Conservation (phyloP, 1,284 basidiomycete genomes). For the Grifola frondosa region DNA sequence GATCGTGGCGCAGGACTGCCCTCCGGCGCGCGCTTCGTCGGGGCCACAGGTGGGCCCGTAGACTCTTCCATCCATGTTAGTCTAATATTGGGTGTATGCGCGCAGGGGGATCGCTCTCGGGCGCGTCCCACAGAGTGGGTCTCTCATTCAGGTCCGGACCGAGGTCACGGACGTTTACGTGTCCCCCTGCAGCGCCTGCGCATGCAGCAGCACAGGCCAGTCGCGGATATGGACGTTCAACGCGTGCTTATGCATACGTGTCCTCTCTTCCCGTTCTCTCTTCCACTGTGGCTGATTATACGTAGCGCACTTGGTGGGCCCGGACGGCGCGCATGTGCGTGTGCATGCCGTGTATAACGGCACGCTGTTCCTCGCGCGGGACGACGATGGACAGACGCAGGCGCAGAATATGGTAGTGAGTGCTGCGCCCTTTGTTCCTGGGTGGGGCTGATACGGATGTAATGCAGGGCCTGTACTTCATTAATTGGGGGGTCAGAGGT, state of each 20-base stretch:
- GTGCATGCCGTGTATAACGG: constrained; percentile 17
- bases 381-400: constrained; percentile 17
- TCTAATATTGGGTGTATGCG: too few relatives aligned
- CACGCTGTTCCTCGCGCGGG: constrained; percentile 19
- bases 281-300: not conserved
- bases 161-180: not conserved
- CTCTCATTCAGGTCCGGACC: too few relatives aligned
- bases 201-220: constrained; percentile 18
- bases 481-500: too few relatives aligned
- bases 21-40: too few relatives aligned
- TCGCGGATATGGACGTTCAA: constrained; percentile 26
- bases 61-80: not conserved
- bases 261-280: not conserved
- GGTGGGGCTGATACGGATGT: not conserved
- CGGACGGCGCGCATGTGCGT: constrained; percentile 17
- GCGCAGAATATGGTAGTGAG: constrained; percentile 20
- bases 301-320: constrained; percentile 25
- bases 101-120: constrained; percentile 8
- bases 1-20: too few relatives aligned
- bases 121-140: constrained; percentile 10
- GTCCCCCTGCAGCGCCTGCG: constrained; percentile 7
- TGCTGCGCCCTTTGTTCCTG: not conserved
- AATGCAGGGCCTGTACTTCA: constrained; percentile 11
- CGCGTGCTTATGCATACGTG: constrained; percentile 20
- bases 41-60: too few relatives aligned